These are phyloP conservation scores for Entonaema liquescens DNA, from an alignment of 495 filamentous ascomycete species.

Conservation along the genomic window DNA sequence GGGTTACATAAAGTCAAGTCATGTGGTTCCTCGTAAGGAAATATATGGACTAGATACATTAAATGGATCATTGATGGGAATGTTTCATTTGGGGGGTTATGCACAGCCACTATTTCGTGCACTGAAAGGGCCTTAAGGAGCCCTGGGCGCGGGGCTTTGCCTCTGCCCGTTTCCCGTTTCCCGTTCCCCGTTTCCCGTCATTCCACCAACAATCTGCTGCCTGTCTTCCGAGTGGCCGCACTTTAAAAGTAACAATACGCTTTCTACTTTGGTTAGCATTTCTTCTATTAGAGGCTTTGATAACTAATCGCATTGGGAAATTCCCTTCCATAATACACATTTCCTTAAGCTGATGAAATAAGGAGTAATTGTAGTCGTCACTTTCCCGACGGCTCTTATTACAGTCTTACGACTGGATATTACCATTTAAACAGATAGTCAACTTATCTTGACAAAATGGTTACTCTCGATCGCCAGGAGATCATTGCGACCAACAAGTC, in stretches of 20 bases:
- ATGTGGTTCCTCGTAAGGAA: too few relatives aligned
- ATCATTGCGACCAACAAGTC: constrained; percentile 78
- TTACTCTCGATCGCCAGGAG: constrained; percentile 55
- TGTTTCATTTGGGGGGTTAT: background rate
- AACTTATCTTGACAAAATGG: constrained; percentile 45
- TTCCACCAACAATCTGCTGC: background rate
- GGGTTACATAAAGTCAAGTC: too few relatives aligned
- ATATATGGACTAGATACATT: too few relatives aligned
- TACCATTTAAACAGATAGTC: background rate
- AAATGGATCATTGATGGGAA: too few relatives aligned
- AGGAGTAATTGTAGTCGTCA: background rate
- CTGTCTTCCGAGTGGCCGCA: background rate
- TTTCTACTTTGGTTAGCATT: background rate
- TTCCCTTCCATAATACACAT: too few relatives aligned
- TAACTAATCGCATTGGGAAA: too few relatives aligned
- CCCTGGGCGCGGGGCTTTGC: constrained; percentile 1
- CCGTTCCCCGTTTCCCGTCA: background rate
- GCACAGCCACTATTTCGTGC: background rate
- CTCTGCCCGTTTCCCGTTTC: background rate
- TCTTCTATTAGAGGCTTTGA: too few relatives aligned
- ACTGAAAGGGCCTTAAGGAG: constrained; percentile 3
- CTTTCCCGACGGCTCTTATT: too few relatives aligned
- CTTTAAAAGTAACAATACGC: background rate
- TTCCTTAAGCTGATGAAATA: too few relatives aligned
- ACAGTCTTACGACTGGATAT: too few relatives aligned